A percentile compares a stretch with the other conserved stretches of the same genome.
phyloP scores from a whole-genome alignment of 345 rosid genomes.

The Gynandropsis gynandra region DNA sequence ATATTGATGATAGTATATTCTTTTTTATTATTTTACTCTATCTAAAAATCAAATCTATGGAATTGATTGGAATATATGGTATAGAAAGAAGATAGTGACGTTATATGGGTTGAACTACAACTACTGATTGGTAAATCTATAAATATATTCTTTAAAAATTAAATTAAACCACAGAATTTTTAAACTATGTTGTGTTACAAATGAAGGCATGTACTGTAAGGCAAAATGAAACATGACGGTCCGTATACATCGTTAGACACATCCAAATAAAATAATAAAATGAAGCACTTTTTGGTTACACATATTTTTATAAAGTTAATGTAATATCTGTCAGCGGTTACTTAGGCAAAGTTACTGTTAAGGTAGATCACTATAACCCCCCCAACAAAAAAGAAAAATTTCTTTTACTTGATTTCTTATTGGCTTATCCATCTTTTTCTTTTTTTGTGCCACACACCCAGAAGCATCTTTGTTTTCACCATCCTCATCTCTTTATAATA shows the following conservation, averaged over 20 bases:
- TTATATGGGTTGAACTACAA: background rate
- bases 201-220: no score
- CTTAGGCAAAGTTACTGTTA: constrained; percentile 12
- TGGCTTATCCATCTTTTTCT: background rate
- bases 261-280: no score
- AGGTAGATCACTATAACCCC: background rate
- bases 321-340: constrained; percentile 13
- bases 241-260: no score
- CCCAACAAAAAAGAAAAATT: background rate
- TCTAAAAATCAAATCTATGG: background rate
- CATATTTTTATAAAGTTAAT: constrained; percentile 1
- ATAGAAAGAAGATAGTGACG: constrained; percentile 11
- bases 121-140: background rate
- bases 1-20: constrained; percentile 7
- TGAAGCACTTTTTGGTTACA: no score
- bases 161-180: no score
- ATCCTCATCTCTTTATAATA: background rate
- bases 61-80: background rate
- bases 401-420: background rate
- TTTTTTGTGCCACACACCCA: background rate
- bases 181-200: no score
- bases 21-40: background rate
- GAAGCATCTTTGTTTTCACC: background rate
- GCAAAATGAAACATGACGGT: no score
- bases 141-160: no score